Percentiles rank a stretch among this genome's conserved stretches.
These are phyloP conservation scores for Lactarius akahatsu DNA, from an alignment of 768 basidiomycete genomes.

Conservation along the genomic window DNA sequence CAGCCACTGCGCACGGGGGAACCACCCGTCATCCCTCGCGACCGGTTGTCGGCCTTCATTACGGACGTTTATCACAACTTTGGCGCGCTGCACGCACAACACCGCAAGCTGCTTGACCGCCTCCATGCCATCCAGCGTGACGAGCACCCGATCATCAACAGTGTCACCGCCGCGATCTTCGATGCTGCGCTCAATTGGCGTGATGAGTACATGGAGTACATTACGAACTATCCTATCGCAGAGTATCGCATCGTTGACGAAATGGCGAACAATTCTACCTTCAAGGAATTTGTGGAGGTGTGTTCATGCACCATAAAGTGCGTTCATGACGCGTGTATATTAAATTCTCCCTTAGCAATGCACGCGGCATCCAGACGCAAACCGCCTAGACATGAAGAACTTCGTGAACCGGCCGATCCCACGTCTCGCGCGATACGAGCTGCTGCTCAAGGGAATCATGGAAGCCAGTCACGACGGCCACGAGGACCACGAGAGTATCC, in stretches of 20 bases:
- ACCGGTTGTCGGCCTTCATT: constrained; percentile 74
- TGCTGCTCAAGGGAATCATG: constrained; percentile 77
- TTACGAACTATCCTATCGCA: constrained; percentile 91
- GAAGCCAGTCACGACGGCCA: constrained; percentile 73
- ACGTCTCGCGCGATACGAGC: constrained; percentile 82
- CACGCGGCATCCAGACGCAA: constrained; percentile 68
- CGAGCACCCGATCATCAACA: constrained; percentile 75
- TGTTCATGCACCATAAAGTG: not conserved
- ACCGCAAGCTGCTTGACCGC: constrained; percentile 71
- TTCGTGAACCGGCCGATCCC: constrained; percentile 94
- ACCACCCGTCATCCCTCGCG: constrained; percentile 74
- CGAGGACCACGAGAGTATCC: constrained; percentile 80
- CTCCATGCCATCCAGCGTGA: constrained; percentile 87
- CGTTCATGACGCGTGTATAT: not conserved
- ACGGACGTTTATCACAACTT: constrained; percentile 90
- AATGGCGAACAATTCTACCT: constrained; percentile 74
- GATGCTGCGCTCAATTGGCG: constrained; percentile 92
- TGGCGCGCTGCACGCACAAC: constrained; percentile 69
- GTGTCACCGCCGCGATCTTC: constrained; percentile 79
- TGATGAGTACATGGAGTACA: constrained; percentile 89
- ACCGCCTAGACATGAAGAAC: constrained; percentile 88
- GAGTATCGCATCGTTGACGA: constrained; percentile 87
- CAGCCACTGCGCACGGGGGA: constrained; percentile 67
- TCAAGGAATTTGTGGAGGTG: constrained; percentile 82
- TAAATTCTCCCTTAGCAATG: constrained; percentile 39